Base-by-base conservation (phyloP, 2,329 filamentous ascomycete genomes). In the Bipolaris cookei region DNA sequence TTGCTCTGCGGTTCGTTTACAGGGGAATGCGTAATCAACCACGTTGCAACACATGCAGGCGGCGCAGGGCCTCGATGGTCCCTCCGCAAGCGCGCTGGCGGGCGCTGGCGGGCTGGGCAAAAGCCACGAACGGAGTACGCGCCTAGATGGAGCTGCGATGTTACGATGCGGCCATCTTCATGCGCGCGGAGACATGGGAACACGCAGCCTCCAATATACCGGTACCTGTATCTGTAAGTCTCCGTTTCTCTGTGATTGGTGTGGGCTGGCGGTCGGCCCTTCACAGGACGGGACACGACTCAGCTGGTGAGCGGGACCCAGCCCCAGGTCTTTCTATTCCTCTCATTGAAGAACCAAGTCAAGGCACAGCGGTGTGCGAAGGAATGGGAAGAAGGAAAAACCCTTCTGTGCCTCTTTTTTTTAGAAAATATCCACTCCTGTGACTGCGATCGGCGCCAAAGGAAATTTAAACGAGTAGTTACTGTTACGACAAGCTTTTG, bases 261-360 rank as follows among this genome's bases (percentile, higher is more conserved):
- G 47, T 50, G 25, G 10, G 21, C 25, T 14, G 2, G 37, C 8
- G n/a, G 23, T 50, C 47, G 47, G 47, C 37, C 47, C 47, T 42
- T 42, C 10, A 25, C 39, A 50, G 23, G 28, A 42, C 23, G 23
- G 21, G 18, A 16, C 47, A 50, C 47, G 47, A 50, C 47, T 50
- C 47, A 25, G 35, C 37, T 16, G 35, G 30, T 37, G 35, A 41
- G 47, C 47, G 25, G 28, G 47, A 28, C 16, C 28, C 25, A 41
- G 16, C 7, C 35, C 35, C 23, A 38, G 35, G 18, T 28, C 23
- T 38, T 30, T 11, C 10, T 30, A 13, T 30, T 30, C 28, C 18
- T 28, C 32, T 25, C 5, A 23, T 42, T 25, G n/a, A 25, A 42
- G 39, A 37, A 28, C 32, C 10, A 37, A 41, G 37, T 39, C 35